phyloP scores from a whole-genome alignment of 2,329 filamentous ascomycete genomes.

The Colletotrichum chrysophilum region DNA sequence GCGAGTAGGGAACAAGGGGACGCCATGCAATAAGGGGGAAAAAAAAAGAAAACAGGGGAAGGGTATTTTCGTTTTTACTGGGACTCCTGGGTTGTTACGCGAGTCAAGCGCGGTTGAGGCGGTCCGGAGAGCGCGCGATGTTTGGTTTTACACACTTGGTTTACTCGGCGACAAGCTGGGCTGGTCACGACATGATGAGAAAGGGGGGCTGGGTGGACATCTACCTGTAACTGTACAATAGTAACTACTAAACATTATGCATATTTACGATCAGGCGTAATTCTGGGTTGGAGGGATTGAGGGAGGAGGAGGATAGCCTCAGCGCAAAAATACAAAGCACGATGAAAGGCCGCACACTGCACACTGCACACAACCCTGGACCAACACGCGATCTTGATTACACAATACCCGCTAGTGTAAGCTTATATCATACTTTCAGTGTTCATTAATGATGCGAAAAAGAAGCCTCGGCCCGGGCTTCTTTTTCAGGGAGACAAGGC shows the following conservation, averaged over 20 bases:
- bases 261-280: conserved; percentile 13
- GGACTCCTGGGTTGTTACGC: background rate
- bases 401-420: background rate
- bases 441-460: background rate
- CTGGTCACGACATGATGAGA: conserved; percentile 19
- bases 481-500: background rate
- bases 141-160: background rate
- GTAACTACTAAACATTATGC: conserved; percentile 7
- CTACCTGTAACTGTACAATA: conserved; percentile 22
- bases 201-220: background rate
- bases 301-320: background rate
- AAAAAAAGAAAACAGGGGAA: background rate
- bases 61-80: background rate
- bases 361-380: background rate
- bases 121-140: background rate
- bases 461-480: background rate
- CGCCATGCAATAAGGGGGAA: background rate
- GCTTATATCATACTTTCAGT: background rate
- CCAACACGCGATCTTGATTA: background rate
- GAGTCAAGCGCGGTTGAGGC: conserved; percentile 11
- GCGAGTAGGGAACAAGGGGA: background rate
- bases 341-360: background rate
- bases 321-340: background rate
- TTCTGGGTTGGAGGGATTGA: background rate
- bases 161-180: conserved; percentile 9